These are phyloP conservation scores for Citropsis articulata DNA, from an alignment of 345 rosid genomes.

Conservation along the genomic window DNA sequence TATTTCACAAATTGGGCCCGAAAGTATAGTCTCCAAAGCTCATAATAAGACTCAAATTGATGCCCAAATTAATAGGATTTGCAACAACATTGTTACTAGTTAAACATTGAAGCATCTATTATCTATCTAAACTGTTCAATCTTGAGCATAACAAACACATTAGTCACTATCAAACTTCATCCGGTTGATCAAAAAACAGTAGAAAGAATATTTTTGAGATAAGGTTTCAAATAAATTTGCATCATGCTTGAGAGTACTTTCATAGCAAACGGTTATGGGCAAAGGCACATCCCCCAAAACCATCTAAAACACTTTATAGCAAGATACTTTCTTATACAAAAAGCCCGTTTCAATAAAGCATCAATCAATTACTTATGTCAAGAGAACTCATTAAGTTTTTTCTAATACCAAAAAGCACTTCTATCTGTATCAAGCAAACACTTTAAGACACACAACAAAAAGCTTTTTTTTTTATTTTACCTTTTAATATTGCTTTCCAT, in stretches of 20 bases:
- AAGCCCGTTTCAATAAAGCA: not conserved
- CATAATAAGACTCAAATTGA: not conserved
- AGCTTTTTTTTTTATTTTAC: too few species aligned
- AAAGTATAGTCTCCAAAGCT: not conserved
- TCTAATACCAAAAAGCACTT: not conserved
- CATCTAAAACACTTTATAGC: not conserved
- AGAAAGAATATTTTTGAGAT: not conserved
- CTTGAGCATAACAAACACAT: not conserved
- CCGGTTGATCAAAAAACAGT: not conserved
- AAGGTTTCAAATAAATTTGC: not conserved
- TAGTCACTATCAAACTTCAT: not conserved
- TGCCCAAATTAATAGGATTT: not conserved
- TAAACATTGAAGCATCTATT: not conserved
- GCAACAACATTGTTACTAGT: not conserved
- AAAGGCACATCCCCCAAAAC: not conserved
- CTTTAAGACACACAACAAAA: not conserved
- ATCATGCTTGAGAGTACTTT: not conserved
- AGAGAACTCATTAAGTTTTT: not conserved
- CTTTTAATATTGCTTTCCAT: not conserved
- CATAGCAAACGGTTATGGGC: not conserved
- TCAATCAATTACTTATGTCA: not conserved
- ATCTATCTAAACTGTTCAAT: not conserved
- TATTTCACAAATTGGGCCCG: not conserved
- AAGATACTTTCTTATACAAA: not conserved
- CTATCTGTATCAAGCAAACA: not conserved